Conservation (phyloP, 2,329 filamentous ascomycete genomes). For the Elsinoe ampelina region DNA sequence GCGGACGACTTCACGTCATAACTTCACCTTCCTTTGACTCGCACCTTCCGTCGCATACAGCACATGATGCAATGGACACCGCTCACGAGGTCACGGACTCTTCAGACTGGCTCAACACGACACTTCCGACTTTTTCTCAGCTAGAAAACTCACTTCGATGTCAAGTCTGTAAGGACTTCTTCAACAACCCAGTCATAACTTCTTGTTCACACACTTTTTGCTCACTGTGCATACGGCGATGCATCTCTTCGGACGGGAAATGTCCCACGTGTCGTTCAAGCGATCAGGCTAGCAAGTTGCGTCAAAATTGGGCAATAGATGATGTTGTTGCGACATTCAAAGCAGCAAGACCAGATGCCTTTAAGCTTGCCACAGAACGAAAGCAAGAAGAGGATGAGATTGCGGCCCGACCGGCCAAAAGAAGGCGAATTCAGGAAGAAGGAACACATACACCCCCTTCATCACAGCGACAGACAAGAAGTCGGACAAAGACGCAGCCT, state of each 20-base stretch:
- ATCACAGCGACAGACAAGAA: constrained; percentile 22
- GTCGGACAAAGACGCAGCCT: constrained; percentile 23
- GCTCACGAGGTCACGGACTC: constrained; percentile 51
- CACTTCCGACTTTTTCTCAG: constrained; percentile 54
- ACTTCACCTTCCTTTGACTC: background rate
- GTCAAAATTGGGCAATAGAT: constrained; percentile 75
- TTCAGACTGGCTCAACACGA: constrained; percentile 74
- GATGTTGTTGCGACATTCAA: constrained; percentile 76
- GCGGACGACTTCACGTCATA: background rate
- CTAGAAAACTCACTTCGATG: constrained; percentile 84
- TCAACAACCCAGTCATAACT: constrained; percentile 86
- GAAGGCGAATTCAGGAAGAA: constrained; percentile 29
- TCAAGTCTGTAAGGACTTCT: constrained; percentile 98
- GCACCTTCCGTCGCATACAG: background rate
- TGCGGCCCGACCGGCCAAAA: constrained; percentile 36
- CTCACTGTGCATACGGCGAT: constrained; percentile 85
- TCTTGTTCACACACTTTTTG: constrained; percentile 95
- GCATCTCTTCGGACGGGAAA: constrained; percentile 70
- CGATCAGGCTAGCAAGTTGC: constrained; percentile 76
- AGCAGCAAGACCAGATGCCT: constrained; percentile 50
- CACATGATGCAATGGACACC: background rate
- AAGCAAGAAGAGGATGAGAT: constrained; percentile 19
- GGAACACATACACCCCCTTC: constrained; percentile 20
- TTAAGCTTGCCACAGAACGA: constrained; percentile 54
- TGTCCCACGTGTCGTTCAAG: constrained; percentile 73